Conservation (phyloP, 805 yeast genomes). For the Candida hungchunana region DNA sequence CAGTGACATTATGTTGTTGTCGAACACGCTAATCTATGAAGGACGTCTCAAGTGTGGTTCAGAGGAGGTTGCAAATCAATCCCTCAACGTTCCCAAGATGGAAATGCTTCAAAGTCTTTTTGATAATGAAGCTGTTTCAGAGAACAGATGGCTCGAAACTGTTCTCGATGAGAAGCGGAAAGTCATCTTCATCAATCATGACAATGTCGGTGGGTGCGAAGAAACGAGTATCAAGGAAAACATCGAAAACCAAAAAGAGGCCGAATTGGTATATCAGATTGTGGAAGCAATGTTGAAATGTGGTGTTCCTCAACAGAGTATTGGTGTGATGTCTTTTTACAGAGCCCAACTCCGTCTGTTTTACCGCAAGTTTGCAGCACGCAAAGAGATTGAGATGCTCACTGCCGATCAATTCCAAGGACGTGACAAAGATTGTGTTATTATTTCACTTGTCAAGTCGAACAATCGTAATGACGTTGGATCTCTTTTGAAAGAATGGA, state of each 20-base stretch:
- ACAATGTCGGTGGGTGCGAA: conserved; percentile 46
- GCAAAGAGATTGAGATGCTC: conserved; percentile 60
- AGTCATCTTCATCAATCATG: conserved; percentile 82
- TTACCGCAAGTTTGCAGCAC: conserved; percentile 26
- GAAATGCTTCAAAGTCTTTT: conserved; percentile 7
- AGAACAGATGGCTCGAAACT: conserved; percentile 49
- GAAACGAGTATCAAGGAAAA: conserved; percentile 62
- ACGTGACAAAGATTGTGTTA: conserved; percentile 86
- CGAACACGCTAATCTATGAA: conserved; percentile 75
- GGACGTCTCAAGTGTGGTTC: conserved; percentile 76
- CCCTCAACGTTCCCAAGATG: conserved; percentile 43
- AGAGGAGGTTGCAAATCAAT: conserved; percentile 54
- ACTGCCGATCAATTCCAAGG: conserved; percentile 98
- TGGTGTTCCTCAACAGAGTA: conserved; percentile 55
- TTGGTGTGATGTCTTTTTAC: conserved; percentile 90
- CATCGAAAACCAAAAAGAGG: conserved; percentile 71
- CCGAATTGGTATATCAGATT: conserved; percentile 55
- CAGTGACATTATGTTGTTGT: conserved; percentile 75
- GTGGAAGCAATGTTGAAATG: conserved; percentile 51
- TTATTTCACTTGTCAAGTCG: conserved; percentile 85
- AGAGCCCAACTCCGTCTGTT: conserved; percentile 70
- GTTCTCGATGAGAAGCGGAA: conserved; percentile 50
- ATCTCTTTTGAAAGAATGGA: conserved; percentile 78
- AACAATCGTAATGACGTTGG: conserved; percentile 67
- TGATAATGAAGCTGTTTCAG: conserved; percentile 1